Evolutionary conservation across 2,329 filamentous ascomycete genomes (phyloP).

Genomic region (Trichoderma sp.): DNA sequence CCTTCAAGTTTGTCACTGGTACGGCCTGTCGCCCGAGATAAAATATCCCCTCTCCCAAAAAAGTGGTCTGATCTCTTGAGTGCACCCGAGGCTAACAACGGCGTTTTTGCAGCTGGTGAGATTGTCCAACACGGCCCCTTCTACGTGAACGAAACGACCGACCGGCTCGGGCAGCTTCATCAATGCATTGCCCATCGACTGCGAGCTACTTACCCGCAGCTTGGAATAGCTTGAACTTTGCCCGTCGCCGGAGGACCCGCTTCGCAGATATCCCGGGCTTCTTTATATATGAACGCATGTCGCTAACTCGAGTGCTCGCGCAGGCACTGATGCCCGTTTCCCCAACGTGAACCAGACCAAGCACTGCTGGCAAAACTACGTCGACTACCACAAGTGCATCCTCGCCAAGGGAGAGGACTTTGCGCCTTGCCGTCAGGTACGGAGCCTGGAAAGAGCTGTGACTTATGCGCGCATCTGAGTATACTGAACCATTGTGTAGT

Average conservation of each 20-base stretch:
- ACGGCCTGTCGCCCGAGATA: conserved; percentile 38
- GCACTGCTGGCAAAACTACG: conserved; percentile 99
- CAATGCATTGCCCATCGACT: conserved; percentile 16
- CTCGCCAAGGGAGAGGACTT: conserved; percentile 98
- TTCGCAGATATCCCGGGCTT: neutral
- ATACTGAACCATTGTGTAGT: conserved; percentile 53
- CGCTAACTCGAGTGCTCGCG: conserved; percentile 13
- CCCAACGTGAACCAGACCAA: conserved; percentile 98
- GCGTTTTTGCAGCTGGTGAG: conserved; percentile 44
- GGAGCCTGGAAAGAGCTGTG: conserved; percentile 19
- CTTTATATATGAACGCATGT: neutral
- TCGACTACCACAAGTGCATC: conserved; percentile 99
- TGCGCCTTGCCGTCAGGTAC: conserved; percentile 92
- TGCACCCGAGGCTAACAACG: conserved; percentile 40
- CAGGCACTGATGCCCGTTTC: conserved; percentile 98
- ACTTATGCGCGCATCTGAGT: neutral
- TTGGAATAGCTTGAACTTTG: conserved; percentile 1
- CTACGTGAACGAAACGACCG: conserved; percentile 21
- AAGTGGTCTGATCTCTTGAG: conserved; percentile 34
- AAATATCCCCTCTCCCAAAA: conserved; percentile 36
- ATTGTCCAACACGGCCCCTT: conserved; percentile 24
- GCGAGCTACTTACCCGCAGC: neutral
- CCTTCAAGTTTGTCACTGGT: conserved; percentile 99
- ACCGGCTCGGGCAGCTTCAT: conserved; percentile 29
- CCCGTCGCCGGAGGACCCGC: conserved; percentile 6